Evolutionary conservation across 2,329 filamentous ascomycete species (phyloP).

Genomic region (Amesomyces nigricolor): DNA sequence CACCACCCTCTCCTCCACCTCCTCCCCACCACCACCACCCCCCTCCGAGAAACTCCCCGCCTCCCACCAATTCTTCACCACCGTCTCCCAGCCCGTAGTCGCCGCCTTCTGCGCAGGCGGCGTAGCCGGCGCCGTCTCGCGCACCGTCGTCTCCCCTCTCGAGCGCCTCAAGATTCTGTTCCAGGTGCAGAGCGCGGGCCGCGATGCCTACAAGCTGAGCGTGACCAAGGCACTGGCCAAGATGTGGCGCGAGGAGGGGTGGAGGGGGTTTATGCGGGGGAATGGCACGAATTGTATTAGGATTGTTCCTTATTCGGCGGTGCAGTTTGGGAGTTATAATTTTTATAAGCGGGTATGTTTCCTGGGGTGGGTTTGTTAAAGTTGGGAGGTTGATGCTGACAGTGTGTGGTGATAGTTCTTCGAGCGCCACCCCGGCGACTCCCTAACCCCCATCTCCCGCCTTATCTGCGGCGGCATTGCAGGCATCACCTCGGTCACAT

Average conservation of each 20-base stretch:
- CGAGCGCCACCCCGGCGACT: conserved; percentile 66
- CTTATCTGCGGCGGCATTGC: conserved; percentile 87
- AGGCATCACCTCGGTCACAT: conserved; percentile 89
- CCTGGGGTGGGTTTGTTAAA: not conserved
- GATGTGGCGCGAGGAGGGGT: conserved; percentile 96
- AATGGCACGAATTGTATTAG: conserved; percentile 98
- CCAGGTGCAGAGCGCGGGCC: conserved; percentile 85
- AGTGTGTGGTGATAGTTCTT: too few relatives aligned
- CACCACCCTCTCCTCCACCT: not conserved
- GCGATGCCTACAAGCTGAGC: conserved; percentile 89
- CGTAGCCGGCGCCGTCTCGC: conserved; percentile 91
- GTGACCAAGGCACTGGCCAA: conserved; percentile 83
- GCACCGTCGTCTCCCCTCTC: conserved; percentile 92
- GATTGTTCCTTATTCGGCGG: conserved; percentile 95
- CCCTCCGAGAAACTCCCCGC: conserved; percentile 28
- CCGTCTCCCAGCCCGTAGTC: conserved; percentile 73
- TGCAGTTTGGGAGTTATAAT: conserved; percentile 97
- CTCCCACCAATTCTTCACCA: conserved; percentile 38
- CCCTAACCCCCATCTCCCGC: conserved; percentile 67
- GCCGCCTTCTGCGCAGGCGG: conserved; percentile 93
- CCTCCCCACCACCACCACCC: conserved; percentile 15
- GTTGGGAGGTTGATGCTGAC: not conserved
- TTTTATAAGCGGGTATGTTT: conserved; percentile 81
- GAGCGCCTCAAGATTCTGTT: conserved; percentile 97
- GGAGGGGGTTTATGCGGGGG: conserved; percentile 94